phyloP scores from a whole-genome alignment of 2,329 filamentous ascomycete species.

The Alternaria triticimaculans region DNA sequence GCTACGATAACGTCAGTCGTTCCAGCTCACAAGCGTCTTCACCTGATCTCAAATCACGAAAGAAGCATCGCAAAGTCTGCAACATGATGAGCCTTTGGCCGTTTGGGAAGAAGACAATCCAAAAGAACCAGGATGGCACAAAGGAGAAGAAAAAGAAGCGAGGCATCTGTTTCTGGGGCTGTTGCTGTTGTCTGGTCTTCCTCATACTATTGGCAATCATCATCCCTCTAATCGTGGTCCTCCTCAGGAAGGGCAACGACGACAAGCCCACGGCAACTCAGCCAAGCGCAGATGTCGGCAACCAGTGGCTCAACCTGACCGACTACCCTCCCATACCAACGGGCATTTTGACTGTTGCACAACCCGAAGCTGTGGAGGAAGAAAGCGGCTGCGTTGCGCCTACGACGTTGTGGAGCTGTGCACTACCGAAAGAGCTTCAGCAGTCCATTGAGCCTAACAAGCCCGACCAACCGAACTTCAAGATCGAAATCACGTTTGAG shows the following conservation, averaged over 20 bases:
- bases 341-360: conserved; percentile 79
- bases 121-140: conserved; percentile 24
- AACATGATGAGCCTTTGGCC: conserved; percentile 33
- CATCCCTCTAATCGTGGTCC: conserved; percentile 47
- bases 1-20: conserved; percentile 35
- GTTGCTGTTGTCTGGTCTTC: conserved; percentile 46
- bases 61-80: conserved; percentile 41
- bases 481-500: conserved; percentile 72
- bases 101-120: conserved; percentile 25
- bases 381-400: conserved; percentile 74
- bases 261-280: conserved; percentile 35
- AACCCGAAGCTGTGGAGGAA: conserved; percentile 70
- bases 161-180: conserved; percentile 43
- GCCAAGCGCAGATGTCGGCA: conserved; percentile 20
- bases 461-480: conserved; percentile 76
- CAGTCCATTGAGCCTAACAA: conserved; percentile 67
- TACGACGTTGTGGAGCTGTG: conserved; percentile 83
- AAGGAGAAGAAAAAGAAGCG: conserved; percentile 41
- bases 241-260: conserved; percentile 47
- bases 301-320: conserved; percentile 79
- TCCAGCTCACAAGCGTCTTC: conserved; percentile 30
- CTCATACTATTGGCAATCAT: conserved; percentile 49
- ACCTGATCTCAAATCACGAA: conserved; percentile 33
- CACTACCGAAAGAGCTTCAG: conserved; percentile 79
- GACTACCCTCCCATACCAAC: conserved; percentile 86